These are phyloP conservation scores for Yamadazyma pseudoaaseri DNA, from an alignment of 1,139 yeast species.

Conservation along the genomic window DNA sequence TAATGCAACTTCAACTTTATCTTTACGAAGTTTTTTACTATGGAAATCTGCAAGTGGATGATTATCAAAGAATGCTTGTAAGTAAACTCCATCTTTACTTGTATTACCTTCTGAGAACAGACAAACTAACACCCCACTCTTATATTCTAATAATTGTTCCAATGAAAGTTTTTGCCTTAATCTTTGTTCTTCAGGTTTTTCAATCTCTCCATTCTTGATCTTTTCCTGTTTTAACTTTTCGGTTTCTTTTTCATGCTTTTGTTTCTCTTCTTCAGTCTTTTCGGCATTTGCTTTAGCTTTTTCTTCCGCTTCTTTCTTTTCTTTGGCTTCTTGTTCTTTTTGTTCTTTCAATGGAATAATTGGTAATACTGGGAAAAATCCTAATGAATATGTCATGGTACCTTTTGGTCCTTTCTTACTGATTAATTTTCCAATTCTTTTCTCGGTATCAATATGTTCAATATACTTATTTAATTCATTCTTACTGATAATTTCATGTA, in stretches of 20 bases:
- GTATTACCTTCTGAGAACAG: conserved; percentile 61
- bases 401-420: conserved; percentile 84
- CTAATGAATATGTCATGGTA: conserved; percentile 62
- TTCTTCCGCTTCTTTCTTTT: conserved; percentile 29
- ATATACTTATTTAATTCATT: conserved; percentile 66
- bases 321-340: conserved; percentile 49
- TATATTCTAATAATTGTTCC: conserved; percentile 59
- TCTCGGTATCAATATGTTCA: conserved; percentile 56
- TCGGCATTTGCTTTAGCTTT: conserved; percentile 29
- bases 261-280: conserved; percentile 26
- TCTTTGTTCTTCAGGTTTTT: conserved; percentile 37
- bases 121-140: conserved; percentile 74
- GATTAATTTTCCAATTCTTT: conserved; percentile 60
- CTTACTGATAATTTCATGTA: conserved; percentile 65
- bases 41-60: conserved; percentile 61
- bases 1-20: conserved; percentile 44
- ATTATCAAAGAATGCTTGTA: conserved; percentile 77
- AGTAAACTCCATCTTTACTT: conserved; percentile 51
- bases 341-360: conserved; percentile 75
- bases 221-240: conserved; percentile 21
- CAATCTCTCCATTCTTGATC: conserved; percentile 21
- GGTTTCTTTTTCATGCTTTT: conserved; percentile 22
- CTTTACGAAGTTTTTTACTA: conserved; percentile 45
- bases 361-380: conserved; percentile 81
- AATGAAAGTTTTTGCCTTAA: conserved; percentile 57